Conservation (phyloP, 331 rosid species). For the Acacia concinna region DNA sequence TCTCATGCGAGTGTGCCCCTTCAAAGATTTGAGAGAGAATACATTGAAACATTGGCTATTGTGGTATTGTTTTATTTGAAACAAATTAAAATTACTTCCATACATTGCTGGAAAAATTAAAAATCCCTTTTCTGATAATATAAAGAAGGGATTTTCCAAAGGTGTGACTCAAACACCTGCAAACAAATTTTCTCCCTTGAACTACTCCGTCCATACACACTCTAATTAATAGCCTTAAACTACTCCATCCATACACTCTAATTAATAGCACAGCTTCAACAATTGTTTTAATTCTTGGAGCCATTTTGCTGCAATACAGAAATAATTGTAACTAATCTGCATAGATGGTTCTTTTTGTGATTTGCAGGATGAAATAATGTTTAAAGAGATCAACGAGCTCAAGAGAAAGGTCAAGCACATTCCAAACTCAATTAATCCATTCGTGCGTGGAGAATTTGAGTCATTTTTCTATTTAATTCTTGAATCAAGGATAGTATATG, state of each 20-base stretch:
- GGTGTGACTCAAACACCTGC: background rate
- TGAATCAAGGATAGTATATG: background rate
- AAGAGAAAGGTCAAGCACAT: slow-evolving; percentile 2
- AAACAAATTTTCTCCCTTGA: background rate
- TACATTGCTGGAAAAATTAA: background rate
- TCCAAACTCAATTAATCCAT: background rate
- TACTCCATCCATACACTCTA: background rate
- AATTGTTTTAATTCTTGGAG: background rate
- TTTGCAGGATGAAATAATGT: background rate
- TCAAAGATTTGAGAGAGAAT: too few relatives aligned
- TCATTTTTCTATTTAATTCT: too few relatives aligned
- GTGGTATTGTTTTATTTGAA: background rate
- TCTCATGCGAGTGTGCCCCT: background rate
- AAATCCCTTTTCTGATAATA: background rate
- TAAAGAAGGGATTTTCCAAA: background rate
- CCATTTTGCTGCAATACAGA: background rate
- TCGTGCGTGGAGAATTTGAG: background rate
- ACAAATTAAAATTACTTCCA: background rate
- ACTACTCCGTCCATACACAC: background rate
- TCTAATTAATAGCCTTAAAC: background rate
- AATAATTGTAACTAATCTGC: background rate
- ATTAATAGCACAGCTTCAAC: background rate
- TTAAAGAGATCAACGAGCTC: background rate
- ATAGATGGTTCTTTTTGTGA: background rate
- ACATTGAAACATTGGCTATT: background rate